Percentiles rank a stretch among this genome's conserved stretches.
Conservation (phyloP, 805 yeast species). For the Nematodospora valgi region DNA sequence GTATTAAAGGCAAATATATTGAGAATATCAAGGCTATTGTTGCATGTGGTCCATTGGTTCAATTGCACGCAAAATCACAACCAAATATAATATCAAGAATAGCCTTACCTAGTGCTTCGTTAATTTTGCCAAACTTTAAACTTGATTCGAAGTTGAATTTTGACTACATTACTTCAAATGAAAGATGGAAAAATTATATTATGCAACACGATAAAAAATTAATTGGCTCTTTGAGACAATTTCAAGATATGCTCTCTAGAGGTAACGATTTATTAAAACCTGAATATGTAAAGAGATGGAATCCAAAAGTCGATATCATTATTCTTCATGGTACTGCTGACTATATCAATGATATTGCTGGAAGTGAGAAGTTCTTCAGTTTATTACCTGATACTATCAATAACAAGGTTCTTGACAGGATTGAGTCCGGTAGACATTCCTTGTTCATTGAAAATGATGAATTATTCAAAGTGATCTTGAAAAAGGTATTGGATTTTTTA, state of each 20-base stretch:
- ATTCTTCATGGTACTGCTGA: conserved; percentile 66
- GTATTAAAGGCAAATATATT: conserved; percentile 49
- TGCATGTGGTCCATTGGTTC: conserved; percentile 58
- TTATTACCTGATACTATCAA: conserved; percentile 30
- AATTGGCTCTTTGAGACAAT: conserved; percentile 54
- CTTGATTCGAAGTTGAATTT: conserved; percentile 53
- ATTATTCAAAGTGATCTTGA: conserved; percentile 30
- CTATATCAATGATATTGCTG: conserved; percentile 52
- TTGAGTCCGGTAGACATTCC: conserved; percentile 40
- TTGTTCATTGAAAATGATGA: conserved; percentile 46
- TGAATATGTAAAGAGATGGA: conserved; percentile 32
- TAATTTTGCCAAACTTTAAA: conserved; percentile 44
- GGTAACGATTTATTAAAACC: conserved; percentile 51
- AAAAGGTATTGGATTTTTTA: conserved; percentile 39
- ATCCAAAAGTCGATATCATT: conserved; percentile 45
- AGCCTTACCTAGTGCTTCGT: conserved; percentile 37
- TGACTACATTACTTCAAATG: conserved; percentile 54
- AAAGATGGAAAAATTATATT: conserved; percentile 44
- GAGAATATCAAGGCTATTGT: conserved; percentile 45
- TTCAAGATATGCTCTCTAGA: conserved; percentile 58
- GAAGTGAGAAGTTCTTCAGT: conserved; percentile 41
- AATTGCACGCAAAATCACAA: conserved; percentile 53
- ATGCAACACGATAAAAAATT: conserved; percentile 33
- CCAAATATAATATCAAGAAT: conserved; percentile 47
- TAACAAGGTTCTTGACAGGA: conserved; percentile 22